A percentile compares a stretch with the other conserved stretches of the same genome.
phyloP scores from a whole-genome alignment of 352 stramenopile species.

The Pythium brassicae region DNA sequence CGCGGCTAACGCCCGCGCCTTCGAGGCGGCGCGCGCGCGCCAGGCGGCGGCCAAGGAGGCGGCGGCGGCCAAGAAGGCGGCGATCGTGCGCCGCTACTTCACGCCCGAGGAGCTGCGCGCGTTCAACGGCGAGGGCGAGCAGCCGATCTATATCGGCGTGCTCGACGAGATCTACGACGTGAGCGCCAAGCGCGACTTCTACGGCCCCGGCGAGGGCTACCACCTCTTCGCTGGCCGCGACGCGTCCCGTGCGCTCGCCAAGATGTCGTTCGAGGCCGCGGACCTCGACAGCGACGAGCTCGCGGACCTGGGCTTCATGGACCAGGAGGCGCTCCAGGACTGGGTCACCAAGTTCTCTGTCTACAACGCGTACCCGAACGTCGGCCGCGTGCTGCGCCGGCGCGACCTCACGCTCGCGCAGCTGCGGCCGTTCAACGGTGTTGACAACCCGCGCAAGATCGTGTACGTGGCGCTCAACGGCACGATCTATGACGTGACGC shows the following conservation, averaged over 20 bases:
- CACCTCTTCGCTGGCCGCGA: conserved; percentile 88
- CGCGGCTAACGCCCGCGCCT: too few relatives aligned
- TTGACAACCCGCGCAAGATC: conserved; percentile 48
- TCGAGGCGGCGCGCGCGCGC: too few relatives aligned
- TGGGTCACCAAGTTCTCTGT: conserved; percentile 83
- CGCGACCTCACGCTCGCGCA: conserved; percentile 48
- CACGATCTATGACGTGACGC: conserved; percentile 93
- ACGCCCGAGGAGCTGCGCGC: conserved; percentile 71
- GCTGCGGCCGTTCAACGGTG: conserved; percentile 70
- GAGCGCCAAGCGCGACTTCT: conserved; percentile 78
- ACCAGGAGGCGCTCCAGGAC: conserved; percentile 38
- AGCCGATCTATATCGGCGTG: conserved; percentile 89
- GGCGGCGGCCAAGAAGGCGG: too few relatives aligned
- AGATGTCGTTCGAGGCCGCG: conserved; percentile 75
- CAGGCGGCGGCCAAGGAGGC: too few relatives aligned
- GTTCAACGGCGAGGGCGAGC: conserved; percentile 81
- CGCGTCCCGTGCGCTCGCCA: conserved; percentile 86
- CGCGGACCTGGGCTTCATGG: conserved; percentile 27
- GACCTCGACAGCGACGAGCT: conserved; percentile 53
- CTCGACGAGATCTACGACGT: conserved; percentile 94
- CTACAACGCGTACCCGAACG: conserved; percentile 87
- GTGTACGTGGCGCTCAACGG: conserved; percentile 89
- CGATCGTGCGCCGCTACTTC: too few relatives aligned
- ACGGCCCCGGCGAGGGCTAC: conserved; percentile 86
- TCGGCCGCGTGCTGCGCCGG: conserved; percentile 76